Evolutionary conservation across 352 stramenopile genomes (phyloP).

Genomic region (Phytopythium sindhum): DNA sequence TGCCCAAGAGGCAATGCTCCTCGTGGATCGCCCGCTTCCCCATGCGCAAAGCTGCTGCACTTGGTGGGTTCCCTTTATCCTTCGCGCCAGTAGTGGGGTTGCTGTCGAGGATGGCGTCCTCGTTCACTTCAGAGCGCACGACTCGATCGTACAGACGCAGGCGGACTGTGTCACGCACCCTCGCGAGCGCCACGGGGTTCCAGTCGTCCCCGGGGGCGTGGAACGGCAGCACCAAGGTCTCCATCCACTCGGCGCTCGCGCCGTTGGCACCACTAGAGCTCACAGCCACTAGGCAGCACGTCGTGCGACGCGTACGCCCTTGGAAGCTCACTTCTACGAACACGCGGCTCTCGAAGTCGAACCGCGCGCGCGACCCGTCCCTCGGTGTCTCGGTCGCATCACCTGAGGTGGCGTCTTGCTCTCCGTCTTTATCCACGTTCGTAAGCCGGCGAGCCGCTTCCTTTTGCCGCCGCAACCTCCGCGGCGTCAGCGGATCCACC

Average conservation of each 20-base stretch:
- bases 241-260: conserved; percentile 87
- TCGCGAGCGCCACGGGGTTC: conserved; percentile 64
- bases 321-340: conserved; percentile 87
- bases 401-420: neutral
- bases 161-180: conserved; percentile 71
- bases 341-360: conserved; percentile 47
- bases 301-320: conserved; percentile 65
- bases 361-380: conserved; percentile 10
- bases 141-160: conserved; percentile 90
- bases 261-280: conserved; percentile 14
- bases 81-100: conserved; percentile 18
- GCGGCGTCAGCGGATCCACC: neutral
- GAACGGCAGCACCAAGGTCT: conserved; percentile 90
- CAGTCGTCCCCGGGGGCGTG: conserved; percentile 77
- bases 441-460: conserved; percentile 18
- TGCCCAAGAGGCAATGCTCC: conserved; percentile 85
- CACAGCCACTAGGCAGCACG: conserved; percentile 30
- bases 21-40: conserved; percentile 42
- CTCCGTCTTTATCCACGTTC: neutral
- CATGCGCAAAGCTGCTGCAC: conserved; percentile 7
- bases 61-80: conserved; percentile 15
- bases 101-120: conserved; percentile 24
- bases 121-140: conserved; percentile 9
- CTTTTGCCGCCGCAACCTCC: conserved; percentile 15
- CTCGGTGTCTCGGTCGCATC: conserved; percentile 12